These are phyloP conservation scores for Pestalotiopsis sp. DNA, from an alignment of 2,329 filamentous ascomycete species.

Conservation along the genomic window DNA sequence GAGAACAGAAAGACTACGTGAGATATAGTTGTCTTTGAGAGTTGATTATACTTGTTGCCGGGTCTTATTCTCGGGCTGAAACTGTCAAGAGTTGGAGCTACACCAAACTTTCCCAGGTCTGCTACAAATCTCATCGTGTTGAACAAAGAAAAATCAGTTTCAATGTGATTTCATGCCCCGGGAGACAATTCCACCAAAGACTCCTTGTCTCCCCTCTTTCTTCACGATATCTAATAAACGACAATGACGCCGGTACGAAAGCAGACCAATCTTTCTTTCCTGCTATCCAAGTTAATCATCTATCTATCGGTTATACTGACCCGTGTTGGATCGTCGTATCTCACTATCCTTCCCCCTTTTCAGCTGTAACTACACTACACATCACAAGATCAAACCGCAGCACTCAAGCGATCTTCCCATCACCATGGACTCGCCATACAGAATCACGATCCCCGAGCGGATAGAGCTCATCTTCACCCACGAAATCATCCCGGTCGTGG, in stretches of 20 bases:
- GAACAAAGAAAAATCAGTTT: not conserved
- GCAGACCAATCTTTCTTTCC: not conserved
- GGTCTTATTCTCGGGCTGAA: too few species aligned
- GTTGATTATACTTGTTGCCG: too few species aligned
- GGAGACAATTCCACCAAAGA: not conserved
- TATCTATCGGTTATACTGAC: not conserved
- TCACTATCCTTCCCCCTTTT: too few species aligned
- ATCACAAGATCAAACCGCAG: too few species aligned
- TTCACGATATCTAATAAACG: not conserved
- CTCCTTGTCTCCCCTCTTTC: not conserved
- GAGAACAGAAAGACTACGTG: too few species aligned
- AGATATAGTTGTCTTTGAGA: too few species aligned
- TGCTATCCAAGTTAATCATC: not conserved
- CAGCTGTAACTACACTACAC: too few species aligned
- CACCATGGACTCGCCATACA: not conserved
- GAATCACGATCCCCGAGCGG: not conserved
- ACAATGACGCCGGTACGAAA: not conserved
- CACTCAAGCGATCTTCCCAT: not conserved
- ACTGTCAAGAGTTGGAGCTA: too few species aligned
- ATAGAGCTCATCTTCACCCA: not conserved
- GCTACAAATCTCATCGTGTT: not conserved
- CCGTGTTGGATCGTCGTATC: too few species aligned
- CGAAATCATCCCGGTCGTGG: not conserved
- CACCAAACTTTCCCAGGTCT: too few species aligned
- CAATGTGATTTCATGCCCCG: not conserved